Evolutionary conservation across 305 asterid species (phyloP), one percentile per base, ranked within the genome.

Genomic region (Fraxinus xanthoxyloides): DNA sequence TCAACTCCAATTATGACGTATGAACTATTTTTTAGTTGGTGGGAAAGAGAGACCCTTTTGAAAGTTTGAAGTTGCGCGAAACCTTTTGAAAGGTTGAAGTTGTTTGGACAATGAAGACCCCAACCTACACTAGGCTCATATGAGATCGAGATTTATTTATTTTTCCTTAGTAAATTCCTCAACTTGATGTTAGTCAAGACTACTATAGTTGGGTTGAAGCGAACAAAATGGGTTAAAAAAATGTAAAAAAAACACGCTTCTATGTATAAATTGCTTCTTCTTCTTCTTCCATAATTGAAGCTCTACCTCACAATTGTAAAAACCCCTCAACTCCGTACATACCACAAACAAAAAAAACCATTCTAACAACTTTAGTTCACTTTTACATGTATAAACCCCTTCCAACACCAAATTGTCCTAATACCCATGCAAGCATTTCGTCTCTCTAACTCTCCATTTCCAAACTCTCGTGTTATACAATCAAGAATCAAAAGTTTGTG

Each of bases 311-410:
- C 69, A n/a, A 19, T 59, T 59, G 7, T 17, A 70, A 48, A 48
- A 56, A 19, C 30, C 83, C 13, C 61, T 1, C 61, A 67, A 24
- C 70, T 79, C 80, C 1, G 35, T 8, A 36, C 35, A 9, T 80
- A 72, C 86, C 86, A 78, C 89, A 85, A 77, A 85, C 5, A 72
- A 1, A 32, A n/a, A 36, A 74, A 48, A 36, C 73, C 59, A 63
- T 54, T 10, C 72, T 34, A 78, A 65, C 56, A 81, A 67, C 19
- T 3, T 84, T 32, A 73, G 32, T 79, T 83, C 81, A 67, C 28
- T 59, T 43, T 36, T 70, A 73, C 84, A 78, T 83, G 84, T 87
- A 87, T 85, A 87, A 81, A 83, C 82, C 10, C 76, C 82, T 40
- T 38, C 5, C 24, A 17, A 5, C 51, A 28, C 43, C 54, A 76